These are phyloP conservation scores for Fusarium tupiense DNA, from an alignment of 2,329 filamentous ascomycete genomes.

Conservation along the genomic window DNA sequence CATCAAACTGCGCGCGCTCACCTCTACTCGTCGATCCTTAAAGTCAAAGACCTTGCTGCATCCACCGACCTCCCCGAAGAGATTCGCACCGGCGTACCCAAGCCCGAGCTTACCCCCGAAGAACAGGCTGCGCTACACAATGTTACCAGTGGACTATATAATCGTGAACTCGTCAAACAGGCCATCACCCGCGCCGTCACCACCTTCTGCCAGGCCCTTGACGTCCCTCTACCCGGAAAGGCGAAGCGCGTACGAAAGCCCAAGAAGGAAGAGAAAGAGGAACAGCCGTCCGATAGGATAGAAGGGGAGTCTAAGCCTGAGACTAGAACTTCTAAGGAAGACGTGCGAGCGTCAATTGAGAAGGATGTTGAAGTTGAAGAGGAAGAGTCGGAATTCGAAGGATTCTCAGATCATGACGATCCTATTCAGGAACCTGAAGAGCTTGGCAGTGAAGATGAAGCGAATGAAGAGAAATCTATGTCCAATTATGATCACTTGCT, in stretches of 20 bases:
- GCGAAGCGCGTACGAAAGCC: constrained; percentile 46
- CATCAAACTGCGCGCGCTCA: constrained; percentile 67
- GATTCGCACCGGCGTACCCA: constrained; percentile 58
- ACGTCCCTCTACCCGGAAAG: constrained; percentile 58
- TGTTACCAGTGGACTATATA: constrained; percentile 68
- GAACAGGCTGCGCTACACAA: constrained; percentile 64
- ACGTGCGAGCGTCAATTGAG: constrained; percentile 33
- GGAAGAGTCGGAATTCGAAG: constrained; percentile 51
- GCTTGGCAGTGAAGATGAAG: constrained; percentile 40
- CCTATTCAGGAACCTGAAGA: constrained; percentile 24
- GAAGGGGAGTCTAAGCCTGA: constrained; percentile 23
- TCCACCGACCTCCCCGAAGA: constrained; percentile 60
- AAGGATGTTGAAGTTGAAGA: constrained; percentile 39
- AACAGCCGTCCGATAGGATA: constrained; percentile 42
- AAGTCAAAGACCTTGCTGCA: constrained; percentile 62
- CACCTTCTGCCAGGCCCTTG: constrained; percentile 59
- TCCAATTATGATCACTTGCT: constrained; percentile 59
- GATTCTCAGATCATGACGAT: constrained; percentile 46
- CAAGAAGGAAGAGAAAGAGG: constrained; percentile 46
- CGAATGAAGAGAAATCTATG: constrained; percentile 47
- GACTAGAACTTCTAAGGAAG: constrained; percentile 28
- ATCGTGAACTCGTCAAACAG: constrained; percentile 60
- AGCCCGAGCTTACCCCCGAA: constrained; percentile 62
- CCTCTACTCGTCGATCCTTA: constrained; percentile 64
- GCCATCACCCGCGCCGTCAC: constrained; percentile 59